Conservation (phyloP, 768 basidiomycete genomes). For the Psilocybe cubensis region DNA sequence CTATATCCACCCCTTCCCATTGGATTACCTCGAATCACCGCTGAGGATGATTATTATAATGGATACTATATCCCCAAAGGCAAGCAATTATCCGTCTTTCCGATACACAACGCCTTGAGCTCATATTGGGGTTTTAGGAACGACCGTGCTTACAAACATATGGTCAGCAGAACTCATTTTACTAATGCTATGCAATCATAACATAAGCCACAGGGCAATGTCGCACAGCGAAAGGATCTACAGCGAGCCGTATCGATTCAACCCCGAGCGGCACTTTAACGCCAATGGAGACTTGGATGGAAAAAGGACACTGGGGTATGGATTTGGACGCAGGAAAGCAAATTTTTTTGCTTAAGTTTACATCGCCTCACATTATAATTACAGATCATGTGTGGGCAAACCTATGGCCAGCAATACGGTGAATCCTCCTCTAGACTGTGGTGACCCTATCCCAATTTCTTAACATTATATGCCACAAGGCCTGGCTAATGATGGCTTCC, state of each 20-base stretch:
- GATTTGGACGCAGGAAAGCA: slow-evolving; percentile 27
- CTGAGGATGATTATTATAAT: slow-evolving; percentile 29
- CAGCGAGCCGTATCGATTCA: slow-evolving; percentile 24
- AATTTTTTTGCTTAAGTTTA: background rate
- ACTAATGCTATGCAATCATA: background rate
- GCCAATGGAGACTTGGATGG: slow-evolving; percentile 13
- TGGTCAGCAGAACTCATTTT: slow-evolving; percentile 1
- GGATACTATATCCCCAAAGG: slow-evolving; percentile 32
- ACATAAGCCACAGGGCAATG: slow-evolving; percentile 17
- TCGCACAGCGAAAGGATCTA: slow-evolving; percentile 24
- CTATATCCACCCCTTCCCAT: slow-evolving; percentile 17
- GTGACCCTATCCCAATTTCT: background rate
- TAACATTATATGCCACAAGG: slow-evolving; percentile 25
- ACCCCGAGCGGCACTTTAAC: slow-evolving; percentile 28
- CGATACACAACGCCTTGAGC: too few species aligned
- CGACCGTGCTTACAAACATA: slow-evolving; percentile 14
- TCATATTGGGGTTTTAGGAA: too few species aligned
- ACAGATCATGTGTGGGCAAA: slow-evolving; percentile 17
- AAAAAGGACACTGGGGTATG: background rate
- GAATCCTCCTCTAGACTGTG: background rate
- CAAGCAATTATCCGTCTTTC: background rate
- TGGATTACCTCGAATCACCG: slow-evolving; percentile 21
- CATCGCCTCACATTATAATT: background rate
- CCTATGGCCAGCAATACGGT: slow-evolving; percentile 15
- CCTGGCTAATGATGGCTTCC: slow-evolving; percentile 32